Percentiles rank a stretch among this genome's conserved stretches.
Conservation (phyloP, 2,329 filamentous ascomycete genomes). For the Metarhizium anisopliae region DNA sequence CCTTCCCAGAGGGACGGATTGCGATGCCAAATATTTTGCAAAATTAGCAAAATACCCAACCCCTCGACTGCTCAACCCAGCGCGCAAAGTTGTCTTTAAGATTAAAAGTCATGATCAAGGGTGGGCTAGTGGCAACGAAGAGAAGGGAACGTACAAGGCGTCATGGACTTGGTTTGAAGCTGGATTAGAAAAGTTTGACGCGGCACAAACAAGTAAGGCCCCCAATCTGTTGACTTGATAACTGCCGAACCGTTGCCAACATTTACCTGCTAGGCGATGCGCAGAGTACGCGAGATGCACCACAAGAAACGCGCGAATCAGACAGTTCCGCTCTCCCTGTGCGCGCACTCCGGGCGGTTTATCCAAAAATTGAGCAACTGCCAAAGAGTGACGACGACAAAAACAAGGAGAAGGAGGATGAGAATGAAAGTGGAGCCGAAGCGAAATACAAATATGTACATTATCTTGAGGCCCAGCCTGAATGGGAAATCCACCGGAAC, state of each 20-base stretch:
- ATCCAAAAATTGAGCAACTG: conserved; percentile 18
- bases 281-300: conserved; percentile 20
- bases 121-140: conserved; percentile 29
- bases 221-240: neutral
- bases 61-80: conserved; percentile 36
- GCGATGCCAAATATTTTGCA: conserved; percentile 20
- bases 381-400: neutral
- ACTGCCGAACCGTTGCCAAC: conserved; percentile 1
- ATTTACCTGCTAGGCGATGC: conserved; percentile 15
- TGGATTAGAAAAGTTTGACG: conserved; percentile 47
- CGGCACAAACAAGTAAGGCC: conserved; percentile 19
- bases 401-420: neutral
- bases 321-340: conserved; percentile 18
- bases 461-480: conserved; percentile 21
- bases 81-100: conserved; percentile 53
- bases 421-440: neutral
- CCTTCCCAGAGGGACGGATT: conserved; percentile 15
- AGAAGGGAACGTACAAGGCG: conserved; percentile 31
- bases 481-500: conserved; percentile 41
- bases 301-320: conserved; percentile 14
- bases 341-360: conserved; percentile 27
- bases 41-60: conserved; percentile 28
- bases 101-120: conserved; percentile 51
- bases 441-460: conserved; percentile 26
- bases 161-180: conserved; percentile 58